Evolutionary conservation across 164 flowering plant species (phyloP).

Genomic region (Akebia trifoliata): DNA sequence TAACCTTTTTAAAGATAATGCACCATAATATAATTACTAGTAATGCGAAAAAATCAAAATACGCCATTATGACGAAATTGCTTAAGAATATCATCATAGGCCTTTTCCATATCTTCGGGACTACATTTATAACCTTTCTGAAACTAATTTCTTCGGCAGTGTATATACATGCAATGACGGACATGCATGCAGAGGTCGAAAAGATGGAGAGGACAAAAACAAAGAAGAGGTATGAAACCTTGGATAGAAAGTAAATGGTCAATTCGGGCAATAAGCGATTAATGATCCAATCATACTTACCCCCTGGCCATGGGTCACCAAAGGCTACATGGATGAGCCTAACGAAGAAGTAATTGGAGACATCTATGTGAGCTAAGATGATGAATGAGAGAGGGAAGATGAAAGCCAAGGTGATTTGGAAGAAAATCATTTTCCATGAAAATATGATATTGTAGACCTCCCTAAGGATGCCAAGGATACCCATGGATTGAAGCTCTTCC

Average conservation of each 20-base stretch:
- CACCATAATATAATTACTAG: constrained; percentile 12
- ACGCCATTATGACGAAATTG: constrained; percentile 24
- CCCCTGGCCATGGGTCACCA: constrained; percentile 1
- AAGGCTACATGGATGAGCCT: constrained; percentile 21
- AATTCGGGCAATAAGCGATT: constrained; percentile 24
- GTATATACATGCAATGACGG: constrained; percentile 43
- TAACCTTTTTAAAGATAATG: constrained; percentile 57
- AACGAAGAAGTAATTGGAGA: constrained; percentile 31
- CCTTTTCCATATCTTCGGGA: constrained; percentile 56
- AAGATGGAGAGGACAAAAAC: constrained; percentile 32
- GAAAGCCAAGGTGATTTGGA: constrained; percentile 43
- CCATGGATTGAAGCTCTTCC: constrained; percentile 44
- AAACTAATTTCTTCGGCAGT: constrained; percentile 33
- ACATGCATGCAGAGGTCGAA: constrained; percentile 42
- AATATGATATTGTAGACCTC: constrained; percentile 38
- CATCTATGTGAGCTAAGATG: constrained; percentile 39
- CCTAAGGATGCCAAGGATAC: constrained; percentile 31
- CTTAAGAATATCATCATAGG: constrained; percentile 48
- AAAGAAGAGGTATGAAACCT: constrained; percentile 24
- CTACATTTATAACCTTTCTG: constrained; percentile 38
- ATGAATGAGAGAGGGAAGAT: constrained; percentile 64
- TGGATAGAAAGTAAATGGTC: constrained; percentile 26
- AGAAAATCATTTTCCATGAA: constrained; percentile 41
- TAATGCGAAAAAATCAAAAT: constrained; percentile 11
- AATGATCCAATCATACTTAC: constrained; percentile 13